Evolutionary conservation across 2,329 filamentous ascomycete genomes (phyloP), one percentile per base, ranked within the genome.

Genomic region (Penicillium sp.): DNA sequence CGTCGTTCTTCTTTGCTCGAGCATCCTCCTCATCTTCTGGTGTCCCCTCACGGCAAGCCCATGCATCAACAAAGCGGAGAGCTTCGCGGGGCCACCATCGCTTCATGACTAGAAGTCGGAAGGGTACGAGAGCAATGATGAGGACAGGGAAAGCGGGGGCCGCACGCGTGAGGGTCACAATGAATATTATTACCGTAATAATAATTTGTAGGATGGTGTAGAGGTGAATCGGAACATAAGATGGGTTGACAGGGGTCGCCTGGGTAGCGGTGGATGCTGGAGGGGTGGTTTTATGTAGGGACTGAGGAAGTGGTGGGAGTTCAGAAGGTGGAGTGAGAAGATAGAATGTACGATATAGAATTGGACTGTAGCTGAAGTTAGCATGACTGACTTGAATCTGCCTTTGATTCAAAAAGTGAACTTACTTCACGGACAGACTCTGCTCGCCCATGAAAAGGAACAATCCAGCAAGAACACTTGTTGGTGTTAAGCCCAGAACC

Each of bases 371-470:
- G 7, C 8, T 23, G 37, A 9, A 21, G 19, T 67, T 56, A 64
- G 59, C 24, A 34, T 7, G 3, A 5, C 18, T n/a, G 6, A 24
- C 8, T 36, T 11, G 5, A 23, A 3, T 21, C 28, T 2, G 16
- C 28, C 10, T 11, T 28, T 6, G 10, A 31, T 48, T 11, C 42
- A 5, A 37, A 3, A 7, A 2, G 16, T 28, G 8, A 13, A 51
- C 71, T 60, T 71, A 78, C 76, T 87, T 88, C 29, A 86, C 83
- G 5, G 78, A 78, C 6, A 88, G 75, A 34, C 83, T 86, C 59
- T 88, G 85, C 64, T 88, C 83, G 40, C 84, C 85, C 85, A 88
- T 88, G 70, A 87, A 88, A 62, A 88, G 75, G 70, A 88, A 88
- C 11, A 88, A 72, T 0, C 85, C 85, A 0, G 85, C 84, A 2